Conservation (phyloP, 2,329 filamentous ascomycete genomes). For the Aspergillus vadensis region DNA sequence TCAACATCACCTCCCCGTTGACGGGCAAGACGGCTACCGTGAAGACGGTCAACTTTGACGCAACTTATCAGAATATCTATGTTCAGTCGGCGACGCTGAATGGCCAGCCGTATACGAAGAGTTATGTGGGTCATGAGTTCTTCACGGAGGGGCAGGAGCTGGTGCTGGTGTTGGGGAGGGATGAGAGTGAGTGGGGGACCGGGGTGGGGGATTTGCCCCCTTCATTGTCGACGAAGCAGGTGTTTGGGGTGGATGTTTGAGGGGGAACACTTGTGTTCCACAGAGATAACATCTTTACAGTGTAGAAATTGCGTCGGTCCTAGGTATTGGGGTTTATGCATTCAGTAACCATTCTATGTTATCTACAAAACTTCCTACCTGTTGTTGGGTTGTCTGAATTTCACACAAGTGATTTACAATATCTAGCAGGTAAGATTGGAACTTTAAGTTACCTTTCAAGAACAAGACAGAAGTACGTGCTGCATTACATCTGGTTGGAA, state of each 20-base stretch:
- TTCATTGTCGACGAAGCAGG: slow-evolving; percentile 40
- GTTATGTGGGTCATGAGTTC: slow-evolving; percentile 69
- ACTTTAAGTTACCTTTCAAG: too few species aligned
- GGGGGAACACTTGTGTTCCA: too few species aligned
- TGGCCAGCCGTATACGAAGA: slow-evolving; percentile 61
- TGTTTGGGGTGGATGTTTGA: not conserved
- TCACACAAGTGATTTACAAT: too few species aligned
- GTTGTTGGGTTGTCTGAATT: too few species aligned
- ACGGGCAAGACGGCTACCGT: slow-evolving; percentile 64
- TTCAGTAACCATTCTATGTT: too few species aligned
- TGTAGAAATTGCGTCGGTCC: too few species aligned
- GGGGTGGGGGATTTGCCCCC: slow-evolving; percentile 62
- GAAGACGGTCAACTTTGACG: slow-evolving; percentile 61
- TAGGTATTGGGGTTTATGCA: too few species aligned
- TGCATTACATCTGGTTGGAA: too few species aligned
- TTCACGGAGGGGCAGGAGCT: slow-evolving; percentile 66
- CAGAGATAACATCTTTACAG: too few species aligned
- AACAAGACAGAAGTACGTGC: too few species aligned
- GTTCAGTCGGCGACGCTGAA: slow-evolving; percentile 68
- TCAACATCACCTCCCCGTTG: slow-evolving; percentile 59
- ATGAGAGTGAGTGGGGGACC: slow-evolving; percentile 69
- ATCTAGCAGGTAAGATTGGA: too few species aligned
- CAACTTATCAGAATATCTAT: slow-evolving; percentile 58
- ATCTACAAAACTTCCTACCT: too few species aligned
- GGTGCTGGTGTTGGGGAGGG: slow-evolving; percentile 62